Conservation (phyloP, 192 early-diverging fungal species). For the Thoreauomyces humboldtii region DNA sequence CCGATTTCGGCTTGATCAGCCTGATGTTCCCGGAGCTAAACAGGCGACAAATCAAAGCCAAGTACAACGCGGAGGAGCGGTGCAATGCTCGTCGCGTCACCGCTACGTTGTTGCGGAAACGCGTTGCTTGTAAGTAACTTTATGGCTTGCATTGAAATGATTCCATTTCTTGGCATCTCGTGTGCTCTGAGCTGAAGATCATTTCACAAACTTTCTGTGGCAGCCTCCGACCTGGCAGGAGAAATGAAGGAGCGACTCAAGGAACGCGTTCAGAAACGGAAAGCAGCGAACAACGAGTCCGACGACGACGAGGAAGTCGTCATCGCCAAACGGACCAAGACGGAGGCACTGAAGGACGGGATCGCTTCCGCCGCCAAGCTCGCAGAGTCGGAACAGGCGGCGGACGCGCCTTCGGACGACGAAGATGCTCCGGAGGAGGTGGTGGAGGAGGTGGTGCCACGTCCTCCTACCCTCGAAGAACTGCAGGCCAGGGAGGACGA, state of each 20-base stretch:
- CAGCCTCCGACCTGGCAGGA: constrained; percentile 11
- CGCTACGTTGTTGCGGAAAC: constrained; percentile 4
- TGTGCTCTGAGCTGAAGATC: neutral
- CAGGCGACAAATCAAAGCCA: constrained; percentile 29
- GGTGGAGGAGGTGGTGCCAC: neutral
- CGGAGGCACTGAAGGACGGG: neutral
- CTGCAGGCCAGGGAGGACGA: neutral
- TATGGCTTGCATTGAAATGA: neutral
- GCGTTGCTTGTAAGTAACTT: constrained; percentile 10
- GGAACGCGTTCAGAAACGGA: constrained; percentile 22
- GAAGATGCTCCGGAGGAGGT: constrained; percentile 6
- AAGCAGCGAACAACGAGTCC: neutral
- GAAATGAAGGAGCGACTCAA: constrained; percentile 22
- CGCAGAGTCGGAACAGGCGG: neutral
- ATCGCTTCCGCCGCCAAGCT: neutral
- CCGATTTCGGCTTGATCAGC: constrained; percentile 36
- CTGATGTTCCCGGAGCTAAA: constrained; percentile 35
- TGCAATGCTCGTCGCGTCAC: constrained; percentile 20
- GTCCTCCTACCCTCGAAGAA: neutral
- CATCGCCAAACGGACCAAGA: neutral
- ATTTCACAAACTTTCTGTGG: neutral
- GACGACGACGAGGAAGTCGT: constrained; percentile 12
- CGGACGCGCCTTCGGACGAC: constrained; percentile 12
- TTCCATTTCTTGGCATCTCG: neutral
- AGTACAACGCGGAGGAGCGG: constrained; percentile 34